A percentile compares a stretch with the other conserved stretches of the same genome.
Evolutionary conservation across 139 green algal species (phyloP).

Genomic region (Picochlorum sp.): DNA sequence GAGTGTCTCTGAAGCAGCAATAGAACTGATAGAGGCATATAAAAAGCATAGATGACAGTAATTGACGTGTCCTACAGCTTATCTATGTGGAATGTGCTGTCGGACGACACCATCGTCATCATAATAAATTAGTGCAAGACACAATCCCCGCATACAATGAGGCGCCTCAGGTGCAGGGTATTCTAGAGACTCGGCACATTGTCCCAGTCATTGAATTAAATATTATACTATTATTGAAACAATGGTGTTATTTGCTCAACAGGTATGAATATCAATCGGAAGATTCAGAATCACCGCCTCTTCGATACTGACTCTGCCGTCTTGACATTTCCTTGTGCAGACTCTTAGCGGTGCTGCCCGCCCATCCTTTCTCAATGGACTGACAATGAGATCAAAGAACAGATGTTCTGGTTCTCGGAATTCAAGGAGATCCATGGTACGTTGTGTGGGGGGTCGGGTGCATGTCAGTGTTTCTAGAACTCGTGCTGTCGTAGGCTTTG

Average conservation of each 20-base stretch:
- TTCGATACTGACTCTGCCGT: too few species aligned
- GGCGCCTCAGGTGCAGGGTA: too few species aligned
- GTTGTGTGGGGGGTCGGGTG: neutral
- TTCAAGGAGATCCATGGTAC: neutral
- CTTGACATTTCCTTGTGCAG: neutral
- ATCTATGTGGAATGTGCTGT: neutral
- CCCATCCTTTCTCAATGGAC: neutral
- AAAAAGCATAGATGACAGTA: neutral
- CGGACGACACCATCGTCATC: too few species aligned
- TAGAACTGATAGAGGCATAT: neutral
- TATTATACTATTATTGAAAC: too few species aligned
- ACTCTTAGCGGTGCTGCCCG: conserved; percentile 1
- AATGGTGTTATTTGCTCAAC: too few species aligned
- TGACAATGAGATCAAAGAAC: conserved; percentile 1
- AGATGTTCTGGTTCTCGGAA: neutral
- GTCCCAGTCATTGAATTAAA: too few species aligned
- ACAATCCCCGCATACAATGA: too few species aligned
- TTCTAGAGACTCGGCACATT: too few species aligned
- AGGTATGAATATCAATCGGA: too few species aligned
- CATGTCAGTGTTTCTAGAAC: conserved; percentile 3
- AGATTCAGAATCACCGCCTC: too few species aligned
- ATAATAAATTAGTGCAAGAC: too few species aligned
- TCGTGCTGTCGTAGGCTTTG: neutral
- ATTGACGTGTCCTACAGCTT: neutral
- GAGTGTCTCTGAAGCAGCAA: conserved; percentile 2